phyloP scores from a whole-genome alignment of 2,329 filamentous ascomycete genomes.

The Ophiostoma piceae region DNA sequence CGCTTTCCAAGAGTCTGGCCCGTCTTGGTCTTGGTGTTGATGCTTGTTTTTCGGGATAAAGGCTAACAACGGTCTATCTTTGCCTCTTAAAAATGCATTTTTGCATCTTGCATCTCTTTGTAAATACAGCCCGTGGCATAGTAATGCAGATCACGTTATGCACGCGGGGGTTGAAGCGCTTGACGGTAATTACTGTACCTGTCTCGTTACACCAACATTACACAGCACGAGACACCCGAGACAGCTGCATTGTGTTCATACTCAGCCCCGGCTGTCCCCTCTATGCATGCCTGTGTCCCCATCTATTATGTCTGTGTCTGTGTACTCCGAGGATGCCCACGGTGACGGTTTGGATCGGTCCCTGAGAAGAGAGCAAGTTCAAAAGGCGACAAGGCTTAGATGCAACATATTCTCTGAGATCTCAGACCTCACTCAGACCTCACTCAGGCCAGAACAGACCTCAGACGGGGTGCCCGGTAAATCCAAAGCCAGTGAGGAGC shows the following conservation, averaged over 20 bases:
- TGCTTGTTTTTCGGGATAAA: not conserved
- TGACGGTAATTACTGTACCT: too few species aligned
- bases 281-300: too few species aligned
- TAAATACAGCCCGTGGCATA: not conserved
- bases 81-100: not conserved
- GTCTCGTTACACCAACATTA: not conserved
- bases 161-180: too few species aligned
- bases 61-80: not conserved
- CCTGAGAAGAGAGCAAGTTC: not conserved
- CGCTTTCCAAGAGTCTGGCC: not conserved
- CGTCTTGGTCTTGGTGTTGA: not conserved
- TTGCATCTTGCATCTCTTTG: not conserved
- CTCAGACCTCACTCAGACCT: not conserved
- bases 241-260: not conserved
- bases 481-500: not conserved
- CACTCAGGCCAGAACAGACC: not conserved
- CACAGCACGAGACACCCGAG: not conserved
- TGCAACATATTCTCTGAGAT: not conserved
- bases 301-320: too few species aligned
- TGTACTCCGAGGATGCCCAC: not conserved
- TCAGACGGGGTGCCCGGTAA: not conserved
- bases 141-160: not conserved
- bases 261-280: not conserved
- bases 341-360: not conserved
- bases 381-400: not conserved